A percentile compares a stretch with the other conserved stretches of the same genome.
These are phyloP conservation scores for Darksidea phi DNA, from an alignment of 495 filamentous ascomycete genomes.

Conservation along the genomic window DNA sequence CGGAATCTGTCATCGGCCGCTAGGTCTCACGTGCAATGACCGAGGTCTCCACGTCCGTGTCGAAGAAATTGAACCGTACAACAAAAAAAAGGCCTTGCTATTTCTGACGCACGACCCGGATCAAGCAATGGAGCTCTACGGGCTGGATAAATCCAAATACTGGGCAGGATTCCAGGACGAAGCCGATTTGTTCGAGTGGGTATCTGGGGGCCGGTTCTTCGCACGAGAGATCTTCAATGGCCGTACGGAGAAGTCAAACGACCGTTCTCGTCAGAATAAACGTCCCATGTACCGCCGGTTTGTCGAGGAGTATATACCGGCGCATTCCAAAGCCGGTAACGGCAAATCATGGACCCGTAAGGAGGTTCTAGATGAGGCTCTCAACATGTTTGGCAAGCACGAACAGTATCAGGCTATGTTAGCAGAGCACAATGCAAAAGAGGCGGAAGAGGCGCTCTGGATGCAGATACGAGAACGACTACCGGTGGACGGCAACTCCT, in stretches of 20 bases:
- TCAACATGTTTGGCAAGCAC: conserved; percentile 35
- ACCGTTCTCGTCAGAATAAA: conserved; percentile 49
- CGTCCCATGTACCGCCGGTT: conserved; percentile 53
- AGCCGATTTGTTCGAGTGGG: conserved; percentile 59
- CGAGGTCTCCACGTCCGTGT: conserved; percentile 59
- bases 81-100: conserved; percentile 56
- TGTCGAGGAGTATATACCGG: conserved; percentile 51
- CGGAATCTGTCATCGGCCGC: conserved; percentile 57
- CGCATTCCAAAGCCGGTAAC: conserved; percentile 1
- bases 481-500: conserved; percentile 9
- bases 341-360: conserved; percentile 17
- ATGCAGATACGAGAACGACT: conserved; percentile 21
- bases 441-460: conserved; percentile 28
- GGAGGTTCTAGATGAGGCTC: conserved; percentile 30
- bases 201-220: conserved; percentile 55
- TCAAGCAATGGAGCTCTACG: conserved; percentile 58
- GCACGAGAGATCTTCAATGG: conserved; percentile 29
- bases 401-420: conserved; percentile 33
- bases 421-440: conserved; percentile 6
- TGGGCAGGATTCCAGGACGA: conserved; percentile 48
- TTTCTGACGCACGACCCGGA: conserved; percentile 56
- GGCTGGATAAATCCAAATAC: conserved; percentile 48
- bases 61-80: conserved; percentile 57
- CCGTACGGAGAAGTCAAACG: conserved; percentile 50
- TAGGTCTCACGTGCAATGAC: conserved; percentile 63